These are phyloP conservation scores for Rhizopogon vesiculosus DNA, from an alignment of 768 basidiomycete genomes.

Conservation along the genomic window DNA sequence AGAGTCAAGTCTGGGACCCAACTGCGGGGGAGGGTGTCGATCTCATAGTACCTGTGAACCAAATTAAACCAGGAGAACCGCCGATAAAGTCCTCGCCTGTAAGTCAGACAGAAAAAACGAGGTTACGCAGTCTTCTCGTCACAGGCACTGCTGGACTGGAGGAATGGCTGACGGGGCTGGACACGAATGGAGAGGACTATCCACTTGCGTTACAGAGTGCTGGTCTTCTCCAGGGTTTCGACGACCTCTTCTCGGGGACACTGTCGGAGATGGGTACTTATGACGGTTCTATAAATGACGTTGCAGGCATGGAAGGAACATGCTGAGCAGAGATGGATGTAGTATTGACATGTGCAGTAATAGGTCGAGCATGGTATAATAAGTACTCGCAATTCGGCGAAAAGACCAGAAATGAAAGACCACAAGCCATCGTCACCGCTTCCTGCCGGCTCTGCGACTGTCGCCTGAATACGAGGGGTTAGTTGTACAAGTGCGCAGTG, in stretches of 20 bases:
- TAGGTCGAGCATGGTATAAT: not conserved
- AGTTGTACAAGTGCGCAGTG: not conserved
- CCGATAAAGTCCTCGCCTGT: conserved; percentile 40
- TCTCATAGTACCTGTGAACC: conserved; percentile 35
- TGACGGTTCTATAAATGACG: conserved; percentile 19
- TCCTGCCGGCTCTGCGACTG: conserved; percentile 46
- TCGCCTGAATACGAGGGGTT: conserved; percentile 32
- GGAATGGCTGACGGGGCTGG: conserved; percentile 53
- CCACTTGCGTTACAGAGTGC: conserved; percentile 39
- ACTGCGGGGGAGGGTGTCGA: conserved; percentile 34
- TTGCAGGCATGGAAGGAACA: conserved; percentile 14
- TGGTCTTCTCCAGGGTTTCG: conserved; percentile 57
- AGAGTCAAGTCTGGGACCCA: conserved; percentile 64
- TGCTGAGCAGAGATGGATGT: conserved; percentile 11
- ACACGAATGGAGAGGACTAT: conserved; percentile 22
- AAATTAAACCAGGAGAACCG: conserved; percentile 18
- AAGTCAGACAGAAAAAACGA: conserved; percentile 67
- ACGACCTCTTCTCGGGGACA: conserved; percentile 58
- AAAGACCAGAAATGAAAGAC: not conserved
- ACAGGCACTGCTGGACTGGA: conserved; percentile 57
- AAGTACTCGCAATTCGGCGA: not conserved
- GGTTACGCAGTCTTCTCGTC: conserved; percentile 64
- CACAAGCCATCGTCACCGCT: conserved; percentile 23
- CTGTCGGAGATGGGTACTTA: conserved; percentile 56
- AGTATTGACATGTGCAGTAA: not conserved